These are phyloP conservation scores for Trypanosoma platydactyli DNA, from an alignment of 208 protist species.

Conservation along the genomic window DNA sequence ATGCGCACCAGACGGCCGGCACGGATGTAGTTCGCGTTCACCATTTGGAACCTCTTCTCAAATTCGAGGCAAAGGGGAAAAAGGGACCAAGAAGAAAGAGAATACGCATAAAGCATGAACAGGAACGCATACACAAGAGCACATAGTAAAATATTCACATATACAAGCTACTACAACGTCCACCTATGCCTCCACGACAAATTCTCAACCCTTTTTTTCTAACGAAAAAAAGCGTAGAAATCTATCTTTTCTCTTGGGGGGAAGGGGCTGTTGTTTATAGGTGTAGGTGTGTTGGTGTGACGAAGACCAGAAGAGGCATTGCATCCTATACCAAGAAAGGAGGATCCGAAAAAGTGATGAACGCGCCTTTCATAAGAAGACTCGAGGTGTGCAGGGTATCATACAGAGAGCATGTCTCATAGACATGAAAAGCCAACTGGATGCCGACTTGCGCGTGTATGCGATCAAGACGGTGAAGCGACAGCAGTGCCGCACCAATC, in stretches of 20 bases:
- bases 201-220: too few relatives aligned
- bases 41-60: conserved; percentile 33
- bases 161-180: too few relatives aligned
- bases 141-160: too few relatives aligned
- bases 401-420: conserved; percentile 90
- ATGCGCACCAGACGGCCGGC: conserved; percentile 56
- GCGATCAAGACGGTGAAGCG: conserved; percentile 62
- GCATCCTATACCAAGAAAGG: not conserved
- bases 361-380: conserved; percentile 82
- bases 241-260: too few relatives aligned
- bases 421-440: conserved; percentile 87
- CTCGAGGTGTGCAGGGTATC: conserved; percentile 80
- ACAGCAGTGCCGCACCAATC: conserved; percentile 85
- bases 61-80: conserved; percentile 5
- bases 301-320: too few relatives aligned
- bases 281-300: not conserved
- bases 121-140: too few relatives aligned
- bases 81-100: not conserved
- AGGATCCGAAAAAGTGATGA: conserved; percentile 76
- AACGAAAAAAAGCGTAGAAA: conserved; percentile 1
- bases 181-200: too few relatives aligned
- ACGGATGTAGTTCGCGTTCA: conserved; percentile 55
- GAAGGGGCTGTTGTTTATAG: not conserved
- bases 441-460: conserved; percentile 58
- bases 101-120: conserved; percentile 2